phyloP scores from a whole-genome alignment of 495 filamentous ascomycete genomes.

The Aspergillus egyptiacus region DNA sequence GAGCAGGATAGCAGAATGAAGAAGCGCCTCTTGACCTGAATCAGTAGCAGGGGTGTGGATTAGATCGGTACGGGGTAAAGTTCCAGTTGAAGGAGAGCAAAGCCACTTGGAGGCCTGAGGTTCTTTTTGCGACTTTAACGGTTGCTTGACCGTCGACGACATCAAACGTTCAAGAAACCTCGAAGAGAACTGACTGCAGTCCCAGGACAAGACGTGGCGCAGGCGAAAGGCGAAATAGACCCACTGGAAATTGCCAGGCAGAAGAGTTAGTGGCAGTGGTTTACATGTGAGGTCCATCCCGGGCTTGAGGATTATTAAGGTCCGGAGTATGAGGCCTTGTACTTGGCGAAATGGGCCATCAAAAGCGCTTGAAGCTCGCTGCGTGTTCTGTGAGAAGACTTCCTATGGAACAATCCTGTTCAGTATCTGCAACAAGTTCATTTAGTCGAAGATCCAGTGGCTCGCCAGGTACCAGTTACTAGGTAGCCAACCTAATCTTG shows the following conservation, averaged over 20 bases:
- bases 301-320: not conserved
- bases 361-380: not conserved
- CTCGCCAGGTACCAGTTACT: not conserved
- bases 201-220: constrained; percentile 15
- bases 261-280: constrained; percentile 5
- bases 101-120: constrained; percentile 5
- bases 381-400: no score
- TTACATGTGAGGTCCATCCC: not conserved
- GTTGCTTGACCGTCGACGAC: not conserved
- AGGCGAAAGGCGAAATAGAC: constrained; percentile 6
- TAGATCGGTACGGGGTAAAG: not conserved
- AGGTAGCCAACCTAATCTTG: not conserved
- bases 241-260: constrained; percentile 13
- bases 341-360: not conserved
- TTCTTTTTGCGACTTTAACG: not conserved
- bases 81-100: constrained; percentile 5
- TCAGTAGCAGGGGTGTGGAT: not conserved
- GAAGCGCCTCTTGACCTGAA: not conserved
- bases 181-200: no score
- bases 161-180: not conserved
- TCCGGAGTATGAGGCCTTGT: constrained; percentile 1
- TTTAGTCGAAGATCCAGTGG: not conserved
- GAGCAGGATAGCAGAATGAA: constrained; percentile 1
- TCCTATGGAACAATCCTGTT: no score
- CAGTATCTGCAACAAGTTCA: not conserved